These are phyloP conservation scores for Veloporphyrellus conicus DNA, from an alignment of 1,284 basidiomycete genomes.

Conservation along the genomic window DNA sequence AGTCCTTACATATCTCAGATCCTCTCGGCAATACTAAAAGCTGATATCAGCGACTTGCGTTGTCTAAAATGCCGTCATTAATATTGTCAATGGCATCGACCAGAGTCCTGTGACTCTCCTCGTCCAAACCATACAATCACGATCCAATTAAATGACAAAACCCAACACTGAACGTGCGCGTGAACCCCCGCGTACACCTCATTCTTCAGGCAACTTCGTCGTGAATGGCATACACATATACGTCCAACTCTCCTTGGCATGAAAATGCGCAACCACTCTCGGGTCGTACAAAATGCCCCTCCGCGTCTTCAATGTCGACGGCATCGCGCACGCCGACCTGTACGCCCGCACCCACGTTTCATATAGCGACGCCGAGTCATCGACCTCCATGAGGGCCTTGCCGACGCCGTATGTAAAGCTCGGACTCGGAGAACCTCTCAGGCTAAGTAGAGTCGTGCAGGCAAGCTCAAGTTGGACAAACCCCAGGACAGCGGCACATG, in stretches of 20 bases:
- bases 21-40: constrained; percentile 8
- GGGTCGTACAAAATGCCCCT: constrained; percentile 48
- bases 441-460: constrained; percentile 17
- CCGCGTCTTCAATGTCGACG: constrained; percentile 39
- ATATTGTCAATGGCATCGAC: background rate
- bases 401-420: constrained; percentile 20
- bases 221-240: constrained; percentile 42
- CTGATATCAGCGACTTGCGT: constrained; percentile 25
- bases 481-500: background rate
- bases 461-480: constrained; percentile 1
- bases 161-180: too few species aligned
- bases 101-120: constrained; percentile 8
- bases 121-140: too few species aligned
- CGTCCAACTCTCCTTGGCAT: constrained; percentile 45
- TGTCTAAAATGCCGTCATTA: constrained; percentile 30
- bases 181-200: constrained; percentile 8
- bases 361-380: constrained; percentile 13
- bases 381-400: background rate
- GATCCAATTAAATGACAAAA: too few species aligned
- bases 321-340: constrained; percentile 43
- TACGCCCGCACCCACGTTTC: constrained; percentile 20
- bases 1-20: too few species aligned
- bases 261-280: constrained; percentile 52
- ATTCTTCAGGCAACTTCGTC: constrained; percentile 34
- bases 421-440: constrained; percentile 17